phyloP scores from a whole-genome alignment of 179 eudicot species.

The Spinacia oleracea region DNA sequence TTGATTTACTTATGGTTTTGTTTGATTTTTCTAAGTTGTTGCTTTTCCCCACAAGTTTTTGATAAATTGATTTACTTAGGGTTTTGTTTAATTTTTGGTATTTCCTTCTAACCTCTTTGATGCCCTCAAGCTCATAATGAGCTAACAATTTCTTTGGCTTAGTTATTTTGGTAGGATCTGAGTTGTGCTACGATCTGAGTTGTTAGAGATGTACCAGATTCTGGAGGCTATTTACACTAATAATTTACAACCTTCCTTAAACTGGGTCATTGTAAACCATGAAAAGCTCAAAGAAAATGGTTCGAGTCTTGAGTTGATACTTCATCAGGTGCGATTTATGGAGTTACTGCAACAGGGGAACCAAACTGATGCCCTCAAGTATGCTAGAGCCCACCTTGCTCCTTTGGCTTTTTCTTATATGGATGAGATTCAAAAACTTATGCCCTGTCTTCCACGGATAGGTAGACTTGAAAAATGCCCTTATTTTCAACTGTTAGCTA shows the following conservation, averaged over 20 bases:
- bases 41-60: no score
- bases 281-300: constrained; percentile 52
- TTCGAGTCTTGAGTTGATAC: constrained; percentile 54
- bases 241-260: constrained; percentile 57
- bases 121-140: no score
- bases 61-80: no score
- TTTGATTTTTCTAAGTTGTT: no score
- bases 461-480: constrained; percentile 59
- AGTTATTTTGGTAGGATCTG: no score
- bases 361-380: constrained; percentile 55
- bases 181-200: constrained; percentile 33
- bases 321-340: constrained; percentile 53
- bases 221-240: constrained; percentile 48
- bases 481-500: constrained; percentile 38
- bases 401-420: constrained; percentile 43
- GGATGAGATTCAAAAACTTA: constrained; percentile 53
- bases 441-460: constrained; percentile 55
- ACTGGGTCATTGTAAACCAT: constrained; percentile 48
- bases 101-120: no score
- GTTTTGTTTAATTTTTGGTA: no score
- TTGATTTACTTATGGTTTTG: no score
- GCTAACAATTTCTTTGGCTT: no score
- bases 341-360: constrained; percentile 49
- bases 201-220: constrained; percentile 51
- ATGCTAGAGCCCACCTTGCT: constrained; percentile 43